Evolutionary conservation across 176 grass and related monocot species (phyloP).

Genomic region (Oropetium thomaeum): DNA sequence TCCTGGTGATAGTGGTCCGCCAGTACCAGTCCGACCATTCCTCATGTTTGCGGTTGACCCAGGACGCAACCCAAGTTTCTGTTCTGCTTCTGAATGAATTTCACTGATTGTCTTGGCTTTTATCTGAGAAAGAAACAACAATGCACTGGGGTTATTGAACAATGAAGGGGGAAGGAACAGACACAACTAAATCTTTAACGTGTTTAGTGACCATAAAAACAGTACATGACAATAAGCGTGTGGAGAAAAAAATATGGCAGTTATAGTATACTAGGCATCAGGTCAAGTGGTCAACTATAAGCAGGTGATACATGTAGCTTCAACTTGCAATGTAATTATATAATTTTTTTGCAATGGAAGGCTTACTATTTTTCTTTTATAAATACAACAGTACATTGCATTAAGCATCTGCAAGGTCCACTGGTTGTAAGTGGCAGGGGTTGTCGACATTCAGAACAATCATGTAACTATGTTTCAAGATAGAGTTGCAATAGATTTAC

Average conservation of each 20-base stretch:
- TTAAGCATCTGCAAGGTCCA: neutral
- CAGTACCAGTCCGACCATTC: constrained; percentile 20
- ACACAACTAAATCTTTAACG: neutral
- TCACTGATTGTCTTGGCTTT: constrained; percentile 66
- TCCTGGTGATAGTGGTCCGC: constrained; percentile 39
- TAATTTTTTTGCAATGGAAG: too few species aligned
- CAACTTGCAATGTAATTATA: neutral
- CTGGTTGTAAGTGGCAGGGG: neutral
- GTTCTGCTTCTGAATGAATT: constrained; percentile 66
- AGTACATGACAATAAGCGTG: neutral
- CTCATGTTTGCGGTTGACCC: constrained; percentile 42
- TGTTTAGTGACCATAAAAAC: neutral
- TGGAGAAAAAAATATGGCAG: neutral
- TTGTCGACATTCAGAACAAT: neutral
- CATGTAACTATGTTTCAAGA: neutral
- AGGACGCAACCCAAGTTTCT: constrained; percentile 61
- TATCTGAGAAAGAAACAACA: constrained; percentile 41
- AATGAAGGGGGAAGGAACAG: neutral
- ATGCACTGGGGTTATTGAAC: neutral
- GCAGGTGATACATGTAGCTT: neutral
- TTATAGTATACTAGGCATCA: neutral
- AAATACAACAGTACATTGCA: neutral
- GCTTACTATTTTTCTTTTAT: neutral
- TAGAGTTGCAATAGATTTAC: constrained; percentile 24
- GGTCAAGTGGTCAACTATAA: neutral